Conservation (phyloP, 306 rosid species). For the Rubus idaeus region DNA sequence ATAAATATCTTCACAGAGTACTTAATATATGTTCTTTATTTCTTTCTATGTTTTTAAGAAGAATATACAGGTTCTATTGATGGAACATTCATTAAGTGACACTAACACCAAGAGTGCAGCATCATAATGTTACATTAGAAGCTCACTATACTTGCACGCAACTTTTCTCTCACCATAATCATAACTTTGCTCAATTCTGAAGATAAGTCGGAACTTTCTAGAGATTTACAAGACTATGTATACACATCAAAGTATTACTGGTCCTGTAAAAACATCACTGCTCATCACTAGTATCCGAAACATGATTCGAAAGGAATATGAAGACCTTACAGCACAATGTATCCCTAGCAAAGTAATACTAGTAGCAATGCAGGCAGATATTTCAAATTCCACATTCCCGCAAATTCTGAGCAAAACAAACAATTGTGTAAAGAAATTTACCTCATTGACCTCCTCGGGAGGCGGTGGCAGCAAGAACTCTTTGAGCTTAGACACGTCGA, state of each 20-base stretch:
- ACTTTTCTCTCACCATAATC: background rate
- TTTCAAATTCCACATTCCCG: background rate
- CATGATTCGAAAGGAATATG: background rate
- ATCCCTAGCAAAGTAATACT: background rate
- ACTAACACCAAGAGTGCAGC: background rate
- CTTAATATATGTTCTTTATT: too few species aligned
- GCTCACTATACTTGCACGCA: background rate
- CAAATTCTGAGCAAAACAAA: background rate
- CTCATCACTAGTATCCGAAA: background rate
- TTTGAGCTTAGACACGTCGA: slow-evolving; percentile 58
- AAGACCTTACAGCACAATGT: background rate
- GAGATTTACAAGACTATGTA: too few species aligned
- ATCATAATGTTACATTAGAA: background rate
- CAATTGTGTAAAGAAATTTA: slow-evolving; percentile 6
- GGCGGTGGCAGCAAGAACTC: slow-evolving; percentile 35
- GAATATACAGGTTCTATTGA: too few species aligned
- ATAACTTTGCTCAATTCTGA: background rate
- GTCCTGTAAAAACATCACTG: background rate
- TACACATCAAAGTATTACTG: too few species aligned
- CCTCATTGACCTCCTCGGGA: slow-evolving; percentile 65
- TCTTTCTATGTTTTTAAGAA: too few species aligned
- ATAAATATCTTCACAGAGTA: background rate
- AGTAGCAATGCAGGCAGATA: background rate
- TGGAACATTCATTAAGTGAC: background rate
- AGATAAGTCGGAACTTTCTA: background rate